phyloP scores from a whole-genome alignment of 257 asterid genomes.

The Hygrophila difformis region DNA sequence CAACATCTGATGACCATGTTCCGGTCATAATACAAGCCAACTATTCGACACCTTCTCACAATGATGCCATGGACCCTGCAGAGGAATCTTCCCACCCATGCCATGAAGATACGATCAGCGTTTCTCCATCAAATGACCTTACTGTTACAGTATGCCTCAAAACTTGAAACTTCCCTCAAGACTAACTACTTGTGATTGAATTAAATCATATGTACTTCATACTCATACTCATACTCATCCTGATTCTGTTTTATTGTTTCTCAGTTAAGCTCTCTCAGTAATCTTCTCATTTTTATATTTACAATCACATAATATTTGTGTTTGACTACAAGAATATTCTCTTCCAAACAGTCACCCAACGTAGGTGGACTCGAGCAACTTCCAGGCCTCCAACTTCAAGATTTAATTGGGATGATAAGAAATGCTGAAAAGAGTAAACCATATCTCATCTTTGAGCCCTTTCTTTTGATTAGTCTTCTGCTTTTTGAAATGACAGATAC shows the following conservation, averaged over 20 bases:
- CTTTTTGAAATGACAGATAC: conserved; percentile 7
- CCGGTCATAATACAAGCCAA: conserved; percentile 24
- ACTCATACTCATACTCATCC: not conserved
- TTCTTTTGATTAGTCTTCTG: conserved; percentile 10
- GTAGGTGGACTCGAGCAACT: conserved; percentile 43
- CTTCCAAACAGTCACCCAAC: conserved; percentile 43
- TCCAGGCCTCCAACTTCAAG: conserved; percentile 44
- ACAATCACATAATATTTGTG: conserved; percentile 1
- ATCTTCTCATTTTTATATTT: conserved; percentile 13
- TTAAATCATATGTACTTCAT: not conserved
- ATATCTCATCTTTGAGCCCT: conserved; percentile 3
- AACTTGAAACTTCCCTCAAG: conserved; percentile 1
- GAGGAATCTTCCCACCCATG: conserved; percentile 21
- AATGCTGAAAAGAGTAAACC: conserved; percentile 75
- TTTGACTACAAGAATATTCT: conserved; percentile 27
- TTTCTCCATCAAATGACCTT: conserved; percentile 22
- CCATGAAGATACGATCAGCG: conserved; percentile 23
- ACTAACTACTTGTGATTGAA: not conserved
- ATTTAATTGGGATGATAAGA: conserved; percentile 79
- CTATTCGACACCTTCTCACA: conserved; percentile 15
- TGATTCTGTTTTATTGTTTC: conserved; percentile 8
- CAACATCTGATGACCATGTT: conserved; percentile 15
- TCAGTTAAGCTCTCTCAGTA: not conserved
- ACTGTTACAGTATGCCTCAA: conserved; percentile 26
- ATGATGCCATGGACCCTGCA: conserved; percentile 20